These are phyloP conservation scores for Austroboletus rostrupii DNA, from an alignment of 1,284 basidiomycete genomes.

Conservation along the genomic window DNA sequence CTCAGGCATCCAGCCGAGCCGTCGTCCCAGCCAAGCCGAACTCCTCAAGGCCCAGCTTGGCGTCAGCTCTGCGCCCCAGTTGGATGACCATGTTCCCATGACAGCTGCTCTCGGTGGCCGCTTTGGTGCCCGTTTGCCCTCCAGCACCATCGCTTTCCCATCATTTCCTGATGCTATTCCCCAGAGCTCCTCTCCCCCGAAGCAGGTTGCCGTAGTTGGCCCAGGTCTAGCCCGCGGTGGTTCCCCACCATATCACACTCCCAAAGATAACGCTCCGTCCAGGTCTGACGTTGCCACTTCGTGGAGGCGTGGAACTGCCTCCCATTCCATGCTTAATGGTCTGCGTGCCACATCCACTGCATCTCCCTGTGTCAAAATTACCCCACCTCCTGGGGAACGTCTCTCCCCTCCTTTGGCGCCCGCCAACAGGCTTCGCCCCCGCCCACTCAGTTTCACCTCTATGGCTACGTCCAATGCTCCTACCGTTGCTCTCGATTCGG, in stretches of 20 bases:
- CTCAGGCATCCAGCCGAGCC: conserved; percentile 49
- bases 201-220: conserved; percentile 63
- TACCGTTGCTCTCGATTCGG: conserved; percentile 55
- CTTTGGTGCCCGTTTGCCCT: conserved; percentile 56
- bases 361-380: conserved; percentile 62
- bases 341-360: conserved; percentile 50
- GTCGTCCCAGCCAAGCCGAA: conserved; percentile 64
- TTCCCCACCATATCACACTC: conserved; percentile 37
- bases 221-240: conserved; percentile 66
- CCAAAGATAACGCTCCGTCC: conserved; percentile 42
- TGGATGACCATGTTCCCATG: conserved; percentile 67
- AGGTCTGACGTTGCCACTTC: conserved; percentile 73
- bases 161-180: conserved; percentile 41
- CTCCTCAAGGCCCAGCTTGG: conserved; percentile 57
- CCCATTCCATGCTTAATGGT: conserved; percentile 65
- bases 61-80: conserved; percentile 23
- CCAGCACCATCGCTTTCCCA: conserved; percentile 41
- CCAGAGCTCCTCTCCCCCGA: conserved; percentile 44
- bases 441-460: conserved; percentile 61
- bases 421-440: conserved; percentile 56
- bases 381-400: conserved; percentile 63
- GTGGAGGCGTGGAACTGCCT: conserved; percentile 70
- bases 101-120: conserved; percentile 72
- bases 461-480: conserved; percentile 47
- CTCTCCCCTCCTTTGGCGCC: conserved; percentile 44